Evolutionary conservation across 345 rosid species (phyloP).

Genomic region (Lepidium aucheri): DNA sequence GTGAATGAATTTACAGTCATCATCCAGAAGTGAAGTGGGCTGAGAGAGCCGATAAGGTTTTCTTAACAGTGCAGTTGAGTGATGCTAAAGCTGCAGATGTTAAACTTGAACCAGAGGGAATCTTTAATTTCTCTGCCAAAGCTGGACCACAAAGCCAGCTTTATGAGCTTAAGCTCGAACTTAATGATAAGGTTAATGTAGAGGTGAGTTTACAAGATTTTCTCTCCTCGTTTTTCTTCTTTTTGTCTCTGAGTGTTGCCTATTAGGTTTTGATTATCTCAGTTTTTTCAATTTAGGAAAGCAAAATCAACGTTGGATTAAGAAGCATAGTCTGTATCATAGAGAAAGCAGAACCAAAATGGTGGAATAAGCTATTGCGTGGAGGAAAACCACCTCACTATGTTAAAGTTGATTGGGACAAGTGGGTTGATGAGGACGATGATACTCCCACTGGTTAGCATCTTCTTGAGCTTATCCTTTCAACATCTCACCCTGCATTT

Average conservation of each 20-base stretch:
- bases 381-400: slow-evolving; percentile 65
- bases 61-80: slow-evolving; percentile 50
- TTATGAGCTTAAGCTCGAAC: slow-evolving; percentile 71
- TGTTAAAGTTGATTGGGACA: slow-evolving; percentile 86
- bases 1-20: slow-evolving; percentile 38
- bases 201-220: slow-evolving; percentile 40
- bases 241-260: background rate
- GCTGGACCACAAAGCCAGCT: slow-evolving; percentile 49
- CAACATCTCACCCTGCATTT: background rate
- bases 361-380: slow-evolving; percentile 71
- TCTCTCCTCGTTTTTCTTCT: background rate
- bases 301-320: slow-evolving; percentile 59
- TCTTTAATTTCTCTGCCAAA: slow-evolving; percentile 60
- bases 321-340: slow-evolving; percentile 63
- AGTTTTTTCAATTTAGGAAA: slow-evolving; percentile 32
- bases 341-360: slow-evolving; percentile 63
- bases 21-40: slow-evolving; percentile 93
- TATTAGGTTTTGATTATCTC: background rate
- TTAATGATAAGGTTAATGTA: slow-evolving; percentile 66
- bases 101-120: slow-evolving; percentile 71
- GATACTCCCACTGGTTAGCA: slow-evolving; percentile 17
- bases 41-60: slow-evolving; percentile 65
- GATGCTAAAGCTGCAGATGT: slow-evolving; percentile 75
- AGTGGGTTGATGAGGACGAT: slow-evolving; percentile 87
- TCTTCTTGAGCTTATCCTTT: background rate